Base-by-base conservation (phyloP, 352 stramenopile species). In the Lagenidium giganteum region DNA sequence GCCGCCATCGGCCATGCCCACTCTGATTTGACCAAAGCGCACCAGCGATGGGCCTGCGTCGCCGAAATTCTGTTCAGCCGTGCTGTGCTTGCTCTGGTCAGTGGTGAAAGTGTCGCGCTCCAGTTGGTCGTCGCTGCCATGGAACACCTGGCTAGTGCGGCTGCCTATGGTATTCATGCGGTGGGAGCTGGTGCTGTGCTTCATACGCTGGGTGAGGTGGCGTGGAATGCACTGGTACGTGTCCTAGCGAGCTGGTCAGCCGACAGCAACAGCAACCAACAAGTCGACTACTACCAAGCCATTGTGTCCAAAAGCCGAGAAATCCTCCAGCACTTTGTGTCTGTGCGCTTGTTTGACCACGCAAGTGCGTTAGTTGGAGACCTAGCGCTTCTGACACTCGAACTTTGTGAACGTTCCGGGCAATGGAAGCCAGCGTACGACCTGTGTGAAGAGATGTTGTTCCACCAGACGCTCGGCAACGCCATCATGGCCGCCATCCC, bases 161-260 rank as follows among this genome's bases (percentile, higher is more conserved):
- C 59, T 1, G 57, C 71, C 24, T 87, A 75, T 34, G 66, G 49
- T 1, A 46, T 56, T 3, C 61, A 51, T n/a, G n/a, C n/a, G 5
- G 58, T 65, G 1, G 56, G 47, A 5, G 46, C 61, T 0, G 23
- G 43, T 0, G 17, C 41, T 2, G 21, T 93, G 0, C 45, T 80
- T 13, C 31, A 61, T 25, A 78, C 77, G 45, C 68, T 75, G 0
- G 70, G 69, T 8, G 62, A 87, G 60, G 50, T 84, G 3, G 55
- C 90, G 1, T 97, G 86, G 88, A 96, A 96, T 35, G 66, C 69
- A 3, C 60, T 61, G 3, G n/a, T n/a, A n/a, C n/a, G n/a, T n/a
- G n/a, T n/a, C n/a, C n/a, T n/a, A n/a, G n/a, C n/a, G n/a, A n/a
- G n/a, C n/a, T n/a, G n/a, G n/a, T n/a, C n/a, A n/a, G n/a, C n/a